Evolutionary conservation across 257 asterid species (phyloP).

Genomic region (Penstemon barbatus): DNA sequence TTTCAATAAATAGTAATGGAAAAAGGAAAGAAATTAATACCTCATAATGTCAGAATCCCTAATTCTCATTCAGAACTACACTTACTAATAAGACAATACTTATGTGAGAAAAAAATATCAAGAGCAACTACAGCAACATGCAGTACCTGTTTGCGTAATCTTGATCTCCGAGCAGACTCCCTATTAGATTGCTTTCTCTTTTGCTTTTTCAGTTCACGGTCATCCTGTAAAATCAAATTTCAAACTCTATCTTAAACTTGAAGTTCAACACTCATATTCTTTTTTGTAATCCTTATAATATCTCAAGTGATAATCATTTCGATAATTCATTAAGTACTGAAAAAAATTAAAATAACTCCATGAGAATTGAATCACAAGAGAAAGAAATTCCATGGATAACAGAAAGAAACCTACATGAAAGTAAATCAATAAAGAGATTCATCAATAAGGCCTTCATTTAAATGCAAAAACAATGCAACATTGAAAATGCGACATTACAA

Average conservation of each 20-base stretch:
- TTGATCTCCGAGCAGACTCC: conserved; percentile 98
- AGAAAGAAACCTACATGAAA: conserved; percentile 1
- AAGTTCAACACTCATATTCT: background rate
- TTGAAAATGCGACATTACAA: background rate
- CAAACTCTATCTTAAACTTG: conserved; percentile 11
- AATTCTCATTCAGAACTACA: background rate
- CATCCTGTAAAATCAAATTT: conserved; percentile 55
- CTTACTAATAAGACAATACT: background rate
- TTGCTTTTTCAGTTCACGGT: conserved; percentile 89
- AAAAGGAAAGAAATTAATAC: background rate
- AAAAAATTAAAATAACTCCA: background rate
- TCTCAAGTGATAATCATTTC: background rate
- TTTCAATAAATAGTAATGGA: no score
- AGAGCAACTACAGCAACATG: background rate
- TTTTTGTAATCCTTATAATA: background rate
- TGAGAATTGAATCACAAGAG: background rate
- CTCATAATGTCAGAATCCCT: background rate
- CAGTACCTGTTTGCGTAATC: conserved; percentile 89
- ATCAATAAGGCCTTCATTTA: background rate
- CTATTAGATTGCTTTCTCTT: conserved; percentile 96
- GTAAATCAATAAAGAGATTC: conserved; percentile 1
- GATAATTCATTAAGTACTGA: background rate
- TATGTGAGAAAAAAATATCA: background rate
- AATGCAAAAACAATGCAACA: background rate
- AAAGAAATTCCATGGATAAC: background rate